Evolutionary conservation across 805 yeast species (phyloP).

Genomic region (Saturnispora silvae): DNA sequence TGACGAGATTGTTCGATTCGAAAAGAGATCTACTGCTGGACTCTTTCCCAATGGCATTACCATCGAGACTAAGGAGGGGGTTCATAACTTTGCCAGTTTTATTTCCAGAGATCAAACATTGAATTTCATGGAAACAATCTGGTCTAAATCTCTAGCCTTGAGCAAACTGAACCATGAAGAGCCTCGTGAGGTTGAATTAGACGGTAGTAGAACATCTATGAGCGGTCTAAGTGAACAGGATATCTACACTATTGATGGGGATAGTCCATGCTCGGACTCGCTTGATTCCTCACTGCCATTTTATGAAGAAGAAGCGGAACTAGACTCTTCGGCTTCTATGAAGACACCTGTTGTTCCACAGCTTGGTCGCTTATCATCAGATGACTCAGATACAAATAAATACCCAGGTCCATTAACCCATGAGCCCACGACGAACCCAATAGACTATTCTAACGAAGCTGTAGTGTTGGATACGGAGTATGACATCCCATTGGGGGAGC

Average conservation of each 20-base stretch:
- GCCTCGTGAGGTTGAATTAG: slow-evolving; percentile 18
- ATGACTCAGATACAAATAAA: not conserved
- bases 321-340: slow-evolving; percentile 7
- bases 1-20: slow-evolving; percentile 61
- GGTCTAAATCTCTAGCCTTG: slow-evolving; percentile 41
- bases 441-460: slow-evolving; percentile 41
- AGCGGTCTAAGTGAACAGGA: slow-evolving; percentile 20
- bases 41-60: slow-evolving; percentile 83
- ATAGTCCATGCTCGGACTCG: slow-evolving; percentile 14
- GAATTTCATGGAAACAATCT: slow-evolving; percentile 56
- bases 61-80: slow-evolving; percentile 51
- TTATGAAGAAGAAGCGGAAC: slow-evolving; percentile 20
- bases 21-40: slow-evolving; percentile 79
- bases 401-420: slow-evolving; percentile 53
- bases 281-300: not conserved
- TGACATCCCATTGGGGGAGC: slow-evolving; percentile 67
- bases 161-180: slow-evolving; percentile 21
- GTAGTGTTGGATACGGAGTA: slow-evolving; percentile 40
- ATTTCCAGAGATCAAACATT: slow-evolving; percentile 69
- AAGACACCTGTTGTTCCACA: not conserved
- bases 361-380: too few species aligned
- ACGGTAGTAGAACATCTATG: slow-evolving; percentile 10
- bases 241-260: slow-evolving; percentile 25
- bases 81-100: slow-evolving; percentile 80
- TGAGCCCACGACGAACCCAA: slow-evolving; percentile 41